These are phyloP conservation scores for Gracilaria caudata DNA, from an alignment of 23 red algal genomes.

Conservation along the genomic window DNA sequence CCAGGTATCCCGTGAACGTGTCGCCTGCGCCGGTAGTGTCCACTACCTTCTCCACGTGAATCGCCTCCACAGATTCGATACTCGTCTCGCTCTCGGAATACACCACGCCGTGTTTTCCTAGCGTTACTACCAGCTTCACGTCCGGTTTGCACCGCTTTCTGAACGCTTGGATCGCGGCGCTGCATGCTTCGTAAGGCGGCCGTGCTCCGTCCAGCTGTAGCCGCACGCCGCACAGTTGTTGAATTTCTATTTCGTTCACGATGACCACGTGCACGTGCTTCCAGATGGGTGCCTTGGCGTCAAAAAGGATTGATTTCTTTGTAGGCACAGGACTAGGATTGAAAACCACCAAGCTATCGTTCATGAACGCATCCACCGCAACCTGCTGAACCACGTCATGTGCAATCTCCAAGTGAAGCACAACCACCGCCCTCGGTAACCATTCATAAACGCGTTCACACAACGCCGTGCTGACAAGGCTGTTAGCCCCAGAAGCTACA, in stretches of 20 bases:
- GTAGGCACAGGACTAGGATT: slow-evolving; percentile 40
- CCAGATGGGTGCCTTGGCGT: background rate
- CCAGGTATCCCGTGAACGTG: slow-evolving; percentile 47
- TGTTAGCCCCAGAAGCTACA: slow-evolving; percentile 41
- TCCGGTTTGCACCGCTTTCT: background rate
- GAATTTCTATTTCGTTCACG: slow-evolving; percentile 43
- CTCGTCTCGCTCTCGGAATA: background rate
- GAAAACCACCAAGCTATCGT: slow-evolving; percentile 39
- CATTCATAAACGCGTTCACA: background rate
- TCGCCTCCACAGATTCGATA: background rate
- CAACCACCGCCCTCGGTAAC: slow-evolving; percentile 35
- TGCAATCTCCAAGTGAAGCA: slow-evolving; percentile 28
- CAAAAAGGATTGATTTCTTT: background rate
- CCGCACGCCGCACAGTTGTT: slow-evolving; percentile 10
- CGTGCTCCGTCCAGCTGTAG: background rate
- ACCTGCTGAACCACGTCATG: slow-evolving; percentile 17
- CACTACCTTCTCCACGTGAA: slow-evolving; percentile 13
- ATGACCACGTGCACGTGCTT: slow-evolving; percentile 35
- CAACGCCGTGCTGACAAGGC: background rate
- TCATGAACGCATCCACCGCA: slow-evolving; percentile 6
- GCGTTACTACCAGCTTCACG: slow-evolving; percentile 39
- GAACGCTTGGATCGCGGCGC: background rate
- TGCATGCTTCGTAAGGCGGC: background rate
- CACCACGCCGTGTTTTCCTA: slow-evolving; percentile 38
- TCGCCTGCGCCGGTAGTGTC: slow-evolving; percentile 72